phyloP scores from a whole-genome alignment of 2,329 filamentous ascomycete species.

The Ceratocystis cacaofunesta region DNA sequence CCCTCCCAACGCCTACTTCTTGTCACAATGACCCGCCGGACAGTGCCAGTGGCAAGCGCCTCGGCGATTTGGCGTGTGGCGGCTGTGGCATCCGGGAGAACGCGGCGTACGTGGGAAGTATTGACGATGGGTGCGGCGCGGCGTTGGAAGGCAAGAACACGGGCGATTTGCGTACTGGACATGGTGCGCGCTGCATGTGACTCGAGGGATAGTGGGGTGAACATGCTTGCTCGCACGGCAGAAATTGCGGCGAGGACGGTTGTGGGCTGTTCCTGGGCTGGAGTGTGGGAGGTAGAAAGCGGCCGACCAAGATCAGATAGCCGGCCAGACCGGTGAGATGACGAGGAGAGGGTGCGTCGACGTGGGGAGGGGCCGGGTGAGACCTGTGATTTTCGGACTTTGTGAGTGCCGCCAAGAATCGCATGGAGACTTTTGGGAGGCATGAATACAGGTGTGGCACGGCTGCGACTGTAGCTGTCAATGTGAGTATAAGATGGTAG shows the following conservation, averaged over 20 bases:
- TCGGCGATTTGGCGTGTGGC: slow-evolving; percentile 54
- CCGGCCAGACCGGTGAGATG: not conserved
- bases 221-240: slow-evolving; percentile 47
- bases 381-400: not conserved
- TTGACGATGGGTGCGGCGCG: slow-evolving; percentile 50
- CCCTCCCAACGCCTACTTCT: slow-evolving; percentile 45
- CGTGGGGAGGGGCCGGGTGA: slow-evolving; percentile 11
- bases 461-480: too few relatives aligned
- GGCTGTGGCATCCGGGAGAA: slow-evolving; percentile 46
- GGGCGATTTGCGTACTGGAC: slow-evolving; percentile 46
- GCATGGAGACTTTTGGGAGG: slow-evolving; percentile 26
- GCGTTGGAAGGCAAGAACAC: slow-evolving; percentile 46
- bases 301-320: not conserved
- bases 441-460: slow-evolving; percentile 5
- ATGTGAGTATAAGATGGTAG: too few relatives aligned
- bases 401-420: slow-evolving; percentile 24
- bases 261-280: not conserved
- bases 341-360: not conserved
- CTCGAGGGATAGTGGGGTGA: slow-evolving; percentile 34
- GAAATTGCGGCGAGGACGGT: slow-evolving; percentile 41
- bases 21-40: slow-evolving; percentile 45
- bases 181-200: slow-evolving; percentile 45
- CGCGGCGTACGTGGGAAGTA: slow-evolving; percentile 48
- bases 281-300: not conserved
- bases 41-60: slow-evolving; percentile 38